Evolutionary conservation across 2,329 filamentous ascomycete genomes (phyloP), one percentile per base, ranked within the genome.

Genomic region (Xylaria hypoxylon): DNA sequence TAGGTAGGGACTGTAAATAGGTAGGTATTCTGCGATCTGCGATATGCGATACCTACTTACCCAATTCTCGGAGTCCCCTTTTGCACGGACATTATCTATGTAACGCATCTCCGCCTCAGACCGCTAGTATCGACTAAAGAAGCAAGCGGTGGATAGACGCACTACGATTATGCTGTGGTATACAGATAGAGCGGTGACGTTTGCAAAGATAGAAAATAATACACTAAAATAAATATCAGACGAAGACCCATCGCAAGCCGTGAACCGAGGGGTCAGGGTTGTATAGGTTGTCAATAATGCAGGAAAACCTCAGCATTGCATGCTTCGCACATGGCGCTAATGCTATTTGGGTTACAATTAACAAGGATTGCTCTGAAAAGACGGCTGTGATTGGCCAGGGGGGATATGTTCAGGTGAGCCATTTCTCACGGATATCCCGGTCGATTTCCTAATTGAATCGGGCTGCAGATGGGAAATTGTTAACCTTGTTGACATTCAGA

Each of bases 401-500:
- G 28, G 55, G 31, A 55, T 35, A 26, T 58, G 48, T 74, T 74
- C 73, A 75, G 70, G 72, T 75, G 70, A 71, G 72, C 72, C 72
- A 71, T 71, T 70, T 70, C 68, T 28, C 68, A 70, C 75, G 75
- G 75, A 38, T 65, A 66, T 68, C 61, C 75, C 75, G 72, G 61
- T 53, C 51, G 48, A 52, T 67, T 70, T 56, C 71, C 71, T 50
- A 13, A 63, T 72, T 52, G 62, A 70, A 63, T 31, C 45, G 59
- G 59, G 47, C 63, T 71, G 71, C 70, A 73, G 53, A 68, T 69
- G 66, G 68, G 57, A 67, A 42, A 64, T 62, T 58, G 38, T 68
- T 67, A 50, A 58, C 58, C 62, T 15, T 38, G 15, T 38, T 11
- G 35, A 38, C 15, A 38, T 38, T 13, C 35, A 38, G 10, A 38